Conservation (phyloP, 2,329 filamentous ascomycete species). For the Aspergillus ochraceoroseus region DNA sequence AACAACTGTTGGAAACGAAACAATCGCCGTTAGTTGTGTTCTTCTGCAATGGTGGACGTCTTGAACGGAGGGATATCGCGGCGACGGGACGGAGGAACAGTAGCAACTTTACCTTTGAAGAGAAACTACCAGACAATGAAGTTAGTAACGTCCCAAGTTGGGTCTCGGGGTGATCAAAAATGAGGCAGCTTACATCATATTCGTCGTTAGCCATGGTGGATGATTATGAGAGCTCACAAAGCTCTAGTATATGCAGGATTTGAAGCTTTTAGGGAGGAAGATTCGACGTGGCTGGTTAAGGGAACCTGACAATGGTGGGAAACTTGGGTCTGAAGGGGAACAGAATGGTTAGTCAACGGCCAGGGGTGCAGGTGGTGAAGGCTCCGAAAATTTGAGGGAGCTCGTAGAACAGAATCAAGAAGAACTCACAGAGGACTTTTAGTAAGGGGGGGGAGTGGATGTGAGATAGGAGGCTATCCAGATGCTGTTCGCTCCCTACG, state of each 20-base stretch:
- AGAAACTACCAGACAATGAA: conserved; percentile 65
- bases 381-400: background rate
- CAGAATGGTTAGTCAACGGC: conserved; percentile 13
- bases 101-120: conserved; percentile 75
- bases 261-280: conserved; percentile 18
- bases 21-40: conserved; percentile 19
- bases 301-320: conserved; percentile 15
- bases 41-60: background rate
- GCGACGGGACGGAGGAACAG: conserved; percentile 21
- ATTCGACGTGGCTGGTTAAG: conserved; percentile 20
- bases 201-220: conserved; percentile 94
- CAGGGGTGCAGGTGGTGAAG: background rate
- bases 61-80: conserved; percentile 15
- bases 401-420: background rate
- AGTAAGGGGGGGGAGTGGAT: conserved; percentile 14
- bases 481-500: conserved; percentile 16
- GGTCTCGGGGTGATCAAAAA: conserved; percentile 1
- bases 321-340: conserved; percentile 15
- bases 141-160: conserved; percentile 10
- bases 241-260: conserved; percentile 20
- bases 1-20: conserved; percentile 61
- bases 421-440: conserved; percentile 15
- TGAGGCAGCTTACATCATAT: conserved; percentile 76
- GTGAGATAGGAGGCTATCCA: conserved; percentile 25
- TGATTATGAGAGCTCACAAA: conserved; percentile 22